phyloP scores from a whole-genome alignment of 2,329 filamentous ascomycete genomes.

The Monosporascus sp. region DNA sequence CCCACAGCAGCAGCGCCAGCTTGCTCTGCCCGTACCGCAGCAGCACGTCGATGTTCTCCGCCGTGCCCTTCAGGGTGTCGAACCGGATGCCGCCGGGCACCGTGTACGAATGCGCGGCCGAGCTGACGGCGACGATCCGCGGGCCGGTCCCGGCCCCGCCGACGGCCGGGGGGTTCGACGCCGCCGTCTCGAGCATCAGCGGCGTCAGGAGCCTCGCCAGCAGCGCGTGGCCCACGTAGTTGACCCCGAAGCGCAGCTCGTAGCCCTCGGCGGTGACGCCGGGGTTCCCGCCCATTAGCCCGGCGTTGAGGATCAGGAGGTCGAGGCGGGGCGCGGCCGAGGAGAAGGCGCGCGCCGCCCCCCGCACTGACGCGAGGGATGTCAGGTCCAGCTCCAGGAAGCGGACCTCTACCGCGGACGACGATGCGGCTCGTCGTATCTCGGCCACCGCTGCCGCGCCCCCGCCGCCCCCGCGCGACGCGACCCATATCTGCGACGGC shows the following conservation, averaged over 20 bases:
- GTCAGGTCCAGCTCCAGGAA: conserved; percentile 31
- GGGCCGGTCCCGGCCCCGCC: conserved; percentile 13
- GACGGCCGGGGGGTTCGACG: conserved; percentile 17
- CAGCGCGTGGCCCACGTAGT: conserved; percentile 39
- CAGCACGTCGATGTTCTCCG: conserved; percentile 21
- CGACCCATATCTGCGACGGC: conserved; percentile 4
- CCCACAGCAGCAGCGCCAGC: conserved; percentile 41
- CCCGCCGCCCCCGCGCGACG: conserved; percentile 27
- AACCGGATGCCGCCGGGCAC: conserved; percentile 27
- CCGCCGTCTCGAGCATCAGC: conserved; percentile 18
- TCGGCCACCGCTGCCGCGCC: conserved; percentile 12
- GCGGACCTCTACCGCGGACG: conserved; percentile 8
- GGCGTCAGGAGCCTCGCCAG: conserved; percentile 31
- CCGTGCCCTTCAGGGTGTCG: conserved; percentile 17
- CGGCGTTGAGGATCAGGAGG: conserved; percentile 38
- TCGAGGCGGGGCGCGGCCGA: conserved; percentile 28
- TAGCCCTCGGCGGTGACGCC: conserved; percentile 35
- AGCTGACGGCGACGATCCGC: conserved; percentile 19
- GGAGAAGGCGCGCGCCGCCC: conserved; percentile 24
- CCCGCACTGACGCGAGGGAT: conserved; percentile 27
- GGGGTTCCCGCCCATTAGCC: conserved; percentile 30
- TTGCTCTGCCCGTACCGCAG: conserved; percentile 43
- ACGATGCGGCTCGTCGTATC: conserved; percentile 19
- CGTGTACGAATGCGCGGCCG: conserved; percentile 15
- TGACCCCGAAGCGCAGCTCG: conserved; percentile 39